Evolutionary conservation across 805 yeast species (phyloP).

Genomic region (Diddensiella caesifluorescens): DNA sequence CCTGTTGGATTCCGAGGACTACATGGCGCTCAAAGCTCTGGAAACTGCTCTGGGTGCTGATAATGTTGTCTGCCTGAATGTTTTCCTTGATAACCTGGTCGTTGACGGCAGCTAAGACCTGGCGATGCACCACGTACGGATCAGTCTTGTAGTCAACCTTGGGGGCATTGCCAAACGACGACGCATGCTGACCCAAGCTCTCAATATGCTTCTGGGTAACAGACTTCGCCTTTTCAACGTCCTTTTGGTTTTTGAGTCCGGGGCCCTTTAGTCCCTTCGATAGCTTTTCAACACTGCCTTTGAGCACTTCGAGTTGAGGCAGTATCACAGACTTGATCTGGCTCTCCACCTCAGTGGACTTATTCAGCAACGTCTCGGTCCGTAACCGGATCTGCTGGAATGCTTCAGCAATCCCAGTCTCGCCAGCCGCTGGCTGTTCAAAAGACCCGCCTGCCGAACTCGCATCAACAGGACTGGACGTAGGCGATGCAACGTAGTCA

Average conservation of each 20-base stretch:
- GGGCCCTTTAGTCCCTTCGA: conserved; percentile 37
- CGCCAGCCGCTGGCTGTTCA: conserved; percentile 13
- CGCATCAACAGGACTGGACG: conserved; percentile 2
- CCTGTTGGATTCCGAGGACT: conserved; percentile 38
- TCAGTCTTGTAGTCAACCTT: conserved; percentile 39
- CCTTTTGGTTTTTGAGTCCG: conserved; percentile 35
- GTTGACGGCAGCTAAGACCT: conserved; percentile 34
- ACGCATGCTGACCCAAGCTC: conserved; percentile 32
- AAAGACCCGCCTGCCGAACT: conserved; percentile 7
- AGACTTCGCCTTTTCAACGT: conserved; percentile 34
- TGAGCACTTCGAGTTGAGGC: conserved; percentile 41
- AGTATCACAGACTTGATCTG: conserved; percentile 35
- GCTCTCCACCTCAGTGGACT: conserved; percentile 37
- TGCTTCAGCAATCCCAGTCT: conserved; percentile 31
- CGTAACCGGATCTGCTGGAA: conserved; percentile 31
- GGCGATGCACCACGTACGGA: conserved; percentile 43
- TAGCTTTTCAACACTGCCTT: conserved; percentile 39
- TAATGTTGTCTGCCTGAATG: conserved; percentile 40
- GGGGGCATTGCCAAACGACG: conserved; percentile 30
- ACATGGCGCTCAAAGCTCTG: conserved; percentile 41
- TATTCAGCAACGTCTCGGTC: conserved; percentile 33
- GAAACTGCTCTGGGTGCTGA: conserved; percentile 38
- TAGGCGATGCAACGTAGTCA: conserved; percentile 19
- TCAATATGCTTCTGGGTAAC: conserved; percentile 37
- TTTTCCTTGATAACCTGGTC: conserved; percentile 44